Base-by-base conservation (phyloP, 2,329 filamentous ascomycete genomes). In the Westerdykella ornata region DNA sequence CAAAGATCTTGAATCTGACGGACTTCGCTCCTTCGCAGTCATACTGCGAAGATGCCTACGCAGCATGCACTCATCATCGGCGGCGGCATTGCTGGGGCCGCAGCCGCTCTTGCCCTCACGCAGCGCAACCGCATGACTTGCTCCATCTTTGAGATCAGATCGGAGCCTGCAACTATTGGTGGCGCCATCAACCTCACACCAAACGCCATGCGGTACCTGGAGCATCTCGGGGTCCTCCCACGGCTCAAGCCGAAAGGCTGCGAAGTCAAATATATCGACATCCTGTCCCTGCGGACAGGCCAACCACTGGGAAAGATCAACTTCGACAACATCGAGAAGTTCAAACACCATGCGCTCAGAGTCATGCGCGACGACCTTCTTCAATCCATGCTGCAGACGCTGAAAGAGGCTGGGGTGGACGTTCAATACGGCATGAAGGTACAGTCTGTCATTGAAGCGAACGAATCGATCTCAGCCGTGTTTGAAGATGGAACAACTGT, bases 141-240 rank as follows among this genome's bases (percentile, higher is more conserved):
- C 29, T 42, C 46, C 32, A 33, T 51, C 18, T 52, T 60, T 42
- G 69, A 71, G 46, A 59, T 67, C 16, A 62, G 68, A 42, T 57
- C 65, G 13, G 48, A 68, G 6, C 60, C 68, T 5, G 66, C 68
- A 1, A 71, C 68, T 4, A 65, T 67, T 11, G 69, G 69, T 7
- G 68, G 69, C 8, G 68, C 69, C 3, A 67, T 72, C 42, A 69
- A 69, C 42, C 50, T 72, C 14, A 70, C 68, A 0, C 68, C 69
- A 1, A 68, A 69, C 8, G 69, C 68, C 2, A 59, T 71, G 30
- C 57, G 68, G 6, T 66, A 70, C 46, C 62, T 72, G 5, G 63
- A 68, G 18, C 60, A 66, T 28, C 51, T 72, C 4, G 68, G 68
- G 1, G 62, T 70, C 2, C 52, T 70, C 2, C 47, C 59, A 1